Percentiles rank a stretch among this genome's conserved stretches.
phyloP scores from a whole-genome alignment of 352 stramenopile species.

The Pythium biforme region DNA sequence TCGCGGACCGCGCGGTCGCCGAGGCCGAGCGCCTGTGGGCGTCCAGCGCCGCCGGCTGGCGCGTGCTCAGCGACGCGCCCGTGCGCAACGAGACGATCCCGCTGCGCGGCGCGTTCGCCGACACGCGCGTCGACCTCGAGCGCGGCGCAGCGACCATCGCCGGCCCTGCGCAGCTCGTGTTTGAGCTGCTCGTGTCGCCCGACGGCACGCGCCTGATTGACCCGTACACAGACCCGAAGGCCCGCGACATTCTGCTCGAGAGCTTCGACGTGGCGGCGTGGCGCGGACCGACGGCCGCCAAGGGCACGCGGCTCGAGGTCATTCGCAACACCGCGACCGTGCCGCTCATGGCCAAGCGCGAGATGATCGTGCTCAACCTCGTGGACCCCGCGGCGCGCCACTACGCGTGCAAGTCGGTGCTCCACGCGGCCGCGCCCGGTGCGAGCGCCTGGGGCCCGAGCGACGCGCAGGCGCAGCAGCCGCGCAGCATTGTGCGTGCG shows the following conservation, averaged over 20 bases:
- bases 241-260: constrained; percentile 25
- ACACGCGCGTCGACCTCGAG: constrained; percentile 23
- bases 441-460: constrained; percentile 7
- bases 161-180: constrained; percentile 25
- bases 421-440: constrained; percentile 12
- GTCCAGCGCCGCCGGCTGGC: constrained; percentile 11
- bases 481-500: constrained; percentile 13
- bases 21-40: constrained; percentile 33
- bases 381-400: constrained; percentile 15
- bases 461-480: background rate
- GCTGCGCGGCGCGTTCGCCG: constrained; percentile 23
- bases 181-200: constrained; percentile 30
- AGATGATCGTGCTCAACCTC: constrained; percentile 30
- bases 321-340: constrained; percentile 17
- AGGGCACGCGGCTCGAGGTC: constrained; percentile 20
- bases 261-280: constrained; percentile 22
- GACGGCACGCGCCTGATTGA: constrained; percentile 33
- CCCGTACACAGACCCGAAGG: constrained; percentile 26
- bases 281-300: constrained; percentile 1
- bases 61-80: constrained; percentile 21
- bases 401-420: constrained; percentile 20
- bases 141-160: constrained; percentile 23
- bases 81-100: constrained; percentile 12
- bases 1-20: constrained; percentile 30
- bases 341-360: constrained; percentile 22